Base-by-base conservation (phyloP, 176 grass and related monocot species). In the Juncus effusus region DNA sequence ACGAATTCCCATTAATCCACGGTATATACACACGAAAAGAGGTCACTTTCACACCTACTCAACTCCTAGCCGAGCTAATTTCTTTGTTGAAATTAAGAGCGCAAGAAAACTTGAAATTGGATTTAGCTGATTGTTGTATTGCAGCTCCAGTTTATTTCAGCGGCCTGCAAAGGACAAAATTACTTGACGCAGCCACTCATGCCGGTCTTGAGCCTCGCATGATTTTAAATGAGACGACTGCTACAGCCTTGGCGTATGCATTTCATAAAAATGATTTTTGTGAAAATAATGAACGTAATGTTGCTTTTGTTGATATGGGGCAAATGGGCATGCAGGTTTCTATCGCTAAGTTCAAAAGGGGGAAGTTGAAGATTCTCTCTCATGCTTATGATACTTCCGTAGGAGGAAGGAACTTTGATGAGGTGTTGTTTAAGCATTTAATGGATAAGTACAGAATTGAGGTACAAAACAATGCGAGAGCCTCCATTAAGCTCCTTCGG, bases 321-420 rank as follows among this genome's bases (percentile, higher is more conserved):
- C 15, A 36, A 50, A 47, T 28, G 19, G n/a, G 3, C 42, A 67
- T 67, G 63, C 63, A 67, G 37, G 63, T 67, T 10, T 78, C 83
- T 36, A 68, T 96, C 65, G 84, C 85, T 0, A 78, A 79, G 5
- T 90, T 76, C 63, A 84, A 78, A 69, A 90, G 81, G 52, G 82
- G 80, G 3, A 81, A 86, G 15, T 76, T 90, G 28, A 87, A 85
- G 69, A 87, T 95, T 40, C 38, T 95, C 10, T 86, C 80, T 0
- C 79, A 90, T 58, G 40, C 82, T 11, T 90, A 90, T 84, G 90
- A 81, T 63, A 51, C 51, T 0, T 90, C 81, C 10, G 78, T 95
- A 36, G 90, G 90, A 0, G 90, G 90, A 41, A 87, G 90, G 45
- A 83, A 95, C 42, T 95, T 95, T 28, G 19, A 28, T 28, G 19